These are phyloP conservation scores for Wickerhamiella bombiphila DNA, from an alignment of 805 yeast genomes.

Conservation along the genomic window DNA sequence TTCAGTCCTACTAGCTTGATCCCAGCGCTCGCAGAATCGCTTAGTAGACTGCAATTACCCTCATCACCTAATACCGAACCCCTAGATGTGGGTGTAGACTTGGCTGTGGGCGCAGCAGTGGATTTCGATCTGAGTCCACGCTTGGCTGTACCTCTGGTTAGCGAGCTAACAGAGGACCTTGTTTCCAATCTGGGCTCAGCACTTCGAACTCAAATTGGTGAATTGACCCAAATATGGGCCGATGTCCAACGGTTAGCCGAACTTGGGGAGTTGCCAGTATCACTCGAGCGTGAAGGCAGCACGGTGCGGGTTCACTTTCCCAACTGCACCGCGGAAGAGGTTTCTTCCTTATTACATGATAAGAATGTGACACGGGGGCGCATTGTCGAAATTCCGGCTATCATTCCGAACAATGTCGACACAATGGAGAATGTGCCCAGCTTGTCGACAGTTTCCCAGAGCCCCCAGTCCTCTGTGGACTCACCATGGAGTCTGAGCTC, in stretches of 20 bases:
- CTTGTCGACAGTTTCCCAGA: no score
- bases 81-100: neutral
- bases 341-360: conserved; percentile 43
- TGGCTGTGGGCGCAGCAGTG: conserved; percentile 21
- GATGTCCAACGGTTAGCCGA: conserved; percentile 33
- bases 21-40: neutral
- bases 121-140: conserved; percentile 40
- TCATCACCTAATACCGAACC: neutral
- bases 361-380: conserved; percentile 45
- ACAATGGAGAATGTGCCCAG: no score
- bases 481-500: no score
- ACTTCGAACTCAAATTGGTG: conserved; percentile 18
- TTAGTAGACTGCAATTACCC: neutral
- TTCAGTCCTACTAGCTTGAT: neutral
- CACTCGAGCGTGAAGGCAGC: conserved; percentile 28
- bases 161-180: conserved; percentile 32
- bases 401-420: no score
- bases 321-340: conserved; percentile 44
- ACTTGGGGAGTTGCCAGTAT: conserved; percentile 53
- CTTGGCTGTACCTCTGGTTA: conserved; percentile 27
- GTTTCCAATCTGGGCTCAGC: conserved; percentile 27
- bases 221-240: conserved; percentile 29
- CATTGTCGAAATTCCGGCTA: conserved; percentile 24
- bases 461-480: no score
- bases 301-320: conserved; percentile 49